Evolutionary conservation across 108 stramenopile genomes (phyloP).

Genomic region (Craspedostauros australis): DNA sequence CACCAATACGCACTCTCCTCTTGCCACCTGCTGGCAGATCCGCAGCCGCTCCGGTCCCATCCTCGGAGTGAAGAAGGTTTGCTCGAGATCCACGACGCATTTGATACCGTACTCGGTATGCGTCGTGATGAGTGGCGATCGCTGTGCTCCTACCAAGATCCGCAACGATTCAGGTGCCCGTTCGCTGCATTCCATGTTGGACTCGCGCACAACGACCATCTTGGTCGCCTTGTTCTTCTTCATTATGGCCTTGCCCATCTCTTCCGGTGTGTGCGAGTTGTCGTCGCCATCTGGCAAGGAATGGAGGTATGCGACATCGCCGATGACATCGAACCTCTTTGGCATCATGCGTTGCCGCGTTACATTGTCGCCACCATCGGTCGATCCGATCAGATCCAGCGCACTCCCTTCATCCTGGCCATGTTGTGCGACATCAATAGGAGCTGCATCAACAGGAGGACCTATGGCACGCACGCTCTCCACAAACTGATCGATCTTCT

Average conservation of each 20-base stretch:
- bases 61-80: slow-evolving; percentile 79
- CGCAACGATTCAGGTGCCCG: slow-evolving; percentile 66
- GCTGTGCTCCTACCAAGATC: slow-evolving; percentile 56
- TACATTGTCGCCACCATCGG: slow-evolving; percentile 1
- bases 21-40: slow-evolving; percentile 73
- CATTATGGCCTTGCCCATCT: slow-evolving; percentile 65
- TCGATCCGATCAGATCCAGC: neutral
- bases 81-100: slow-evolving; percentile 75
- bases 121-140: slow-evolving; percentile 65
- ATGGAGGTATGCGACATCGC: slow-evolving; percentile 78
- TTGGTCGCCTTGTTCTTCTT: slow-evolving; percentile 71
- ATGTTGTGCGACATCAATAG: slow-evolving; percentile 9
- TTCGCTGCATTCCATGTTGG: slow-evolving; percentile 43
- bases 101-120: slow-evolving; percentile 82
- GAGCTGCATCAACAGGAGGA: slow-evolving; percentile 10
- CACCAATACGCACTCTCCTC: slow-evolving; percentile 75
- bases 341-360: slow-evolving; percentile 15
- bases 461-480: slow-evolving; percentile 38
- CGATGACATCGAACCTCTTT: slow-evolving; percentile 64
- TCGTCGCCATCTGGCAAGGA: slow-evolving; percentile 38
- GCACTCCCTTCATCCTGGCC: slow-evolving; percentile 27
- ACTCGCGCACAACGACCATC: slow-evolving; percentile 40
- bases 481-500: slow-evolving; percentile 76
- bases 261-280: too few species aligned
- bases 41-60: slow-evolving; percentile 80